Conservation (phyloP, 2,329 filamentous ascomycete genomes). For the Colletotrichum phormii region DNA sequence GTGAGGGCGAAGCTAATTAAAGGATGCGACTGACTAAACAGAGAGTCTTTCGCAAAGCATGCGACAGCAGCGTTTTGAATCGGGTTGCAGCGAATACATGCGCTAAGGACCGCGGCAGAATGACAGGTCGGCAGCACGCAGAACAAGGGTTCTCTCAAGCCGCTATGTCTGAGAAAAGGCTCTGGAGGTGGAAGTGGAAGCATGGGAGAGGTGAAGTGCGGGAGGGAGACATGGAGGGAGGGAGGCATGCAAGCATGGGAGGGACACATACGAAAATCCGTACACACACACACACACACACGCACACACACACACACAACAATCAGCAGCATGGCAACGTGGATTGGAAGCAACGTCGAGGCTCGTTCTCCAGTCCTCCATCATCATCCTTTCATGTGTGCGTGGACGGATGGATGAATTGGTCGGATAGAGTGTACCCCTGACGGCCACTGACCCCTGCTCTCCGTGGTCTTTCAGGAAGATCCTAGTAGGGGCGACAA, state of each 20-base stretch:
- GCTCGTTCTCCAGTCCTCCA: neutral
- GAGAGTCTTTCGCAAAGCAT: neutral
- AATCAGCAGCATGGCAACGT: conserved; percentile 24
- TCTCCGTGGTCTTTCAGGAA: conserved; percentile 21
- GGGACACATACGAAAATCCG: neutral
- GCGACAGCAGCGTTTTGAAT: conserved; percentile 28
- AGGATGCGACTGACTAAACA: conserved; percentile 16
- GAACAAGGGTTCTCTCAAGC: conserved; percentile 12
- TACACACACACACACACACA: neutral
- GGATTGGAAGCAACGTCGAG: neutral
- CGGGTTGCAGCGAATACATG: conserved; percentile 8
- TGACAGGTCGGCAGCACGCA: conserved; percentile 28
- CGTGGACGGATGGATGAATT: conserved; percentile 7
- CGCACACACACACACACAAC: neutral
- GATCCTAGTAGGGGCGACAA: conserved; percentile 16
- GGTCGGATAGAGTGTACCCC: conserved; percentile 20
- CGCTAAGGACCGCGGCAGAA: conserved; percentile 28
- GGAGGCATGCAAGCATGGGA: neutral
- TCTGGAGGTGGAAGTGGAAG: conserved; percentile 17
- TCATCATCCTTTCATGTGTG: neutral
- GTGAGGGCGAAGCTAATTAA: neutral
- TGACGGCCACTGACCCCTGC: conserved; percentile 12
- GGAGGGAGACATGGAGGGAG: conserved; percentile 5
- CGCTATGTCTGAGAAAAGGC: conserved; percentile 16
- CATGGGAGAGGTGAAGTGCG: neutral